Percentiles rank a stretch among this genome's conserved stretches.
Evolutionary conservation across 2,329 filamentous ascomycete genomes (phyloP).

Genomic region (Mariannaea elegans): DNA sequence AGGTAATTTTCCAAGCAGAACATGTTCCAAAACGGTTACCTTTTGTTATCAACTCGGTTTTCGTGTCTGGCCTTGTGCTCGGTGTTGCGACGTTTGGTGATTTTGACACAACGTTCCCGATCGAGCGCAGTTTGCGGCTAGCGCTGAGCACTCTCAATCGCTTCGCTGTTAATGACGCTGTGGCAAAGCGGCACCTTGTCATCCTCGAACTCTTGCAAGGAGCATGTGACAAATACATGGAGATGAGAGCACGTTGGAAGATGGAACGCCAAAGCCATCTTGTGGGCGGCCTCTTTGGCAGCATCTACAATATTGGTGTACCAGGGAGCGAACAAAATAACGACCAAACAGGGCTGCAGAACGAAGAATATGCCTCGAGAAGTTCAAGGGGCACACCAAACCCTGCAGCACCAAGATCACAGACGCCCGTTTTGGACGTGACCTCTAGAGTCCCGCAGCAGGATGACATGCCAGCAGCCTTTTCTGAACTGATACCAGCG

Average conservation of each 20-base stretch:
- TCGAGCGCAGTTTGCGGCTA: constrained; percentile 37
- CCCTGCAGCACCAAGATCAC: not conserved
- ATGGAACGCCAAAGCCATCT: constrained; percentile 37
- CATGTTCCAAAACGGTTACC: constrained; percentile 53
- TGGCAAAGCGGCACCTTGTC: constrained; percentile 34
- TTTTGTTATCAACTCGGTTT: constrained; percentile 56
- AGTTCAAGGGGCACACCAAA: constrained; percentile 7
- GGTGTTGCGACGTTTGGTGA: constrained; percentile 56
- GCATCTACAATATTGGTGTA: constrained; percentile 33
- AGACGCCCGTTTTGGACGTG: not conserved
- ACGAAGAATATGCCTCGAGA: not conserved
- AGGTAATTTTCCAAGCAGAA: constrained; percentile 44
- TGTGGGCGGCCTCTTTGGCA: constrained; percentile 36
- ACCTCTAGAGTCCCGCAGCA: constrained; percentile 16
- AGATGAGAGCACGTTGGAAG: constrained; percentile 30
- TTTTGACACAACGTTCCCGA: constrained; percentile 47
- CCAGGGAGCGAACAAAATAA: constrained; percentile 5
- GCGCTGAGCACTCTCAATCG: constrained; percentile 36
- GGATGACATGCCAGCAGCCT: constrained; percentile 11
- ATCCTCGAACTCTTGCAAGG: constrained; percentile 36
- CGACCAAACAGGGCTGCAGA: not conserved
- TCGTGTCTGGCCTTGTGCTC: constrained; percentile 54
- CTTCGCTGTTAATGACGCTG: constrained; percentile 32
- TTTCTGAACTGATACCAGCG: constrained; percentile 32
- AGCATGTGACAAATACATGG: constrained; percentile 36